These are phyloP conservation scores for Pichia occidentalis DNA, from an alignment of 805 yeast species.

Conservation along the genomic window DNA sequence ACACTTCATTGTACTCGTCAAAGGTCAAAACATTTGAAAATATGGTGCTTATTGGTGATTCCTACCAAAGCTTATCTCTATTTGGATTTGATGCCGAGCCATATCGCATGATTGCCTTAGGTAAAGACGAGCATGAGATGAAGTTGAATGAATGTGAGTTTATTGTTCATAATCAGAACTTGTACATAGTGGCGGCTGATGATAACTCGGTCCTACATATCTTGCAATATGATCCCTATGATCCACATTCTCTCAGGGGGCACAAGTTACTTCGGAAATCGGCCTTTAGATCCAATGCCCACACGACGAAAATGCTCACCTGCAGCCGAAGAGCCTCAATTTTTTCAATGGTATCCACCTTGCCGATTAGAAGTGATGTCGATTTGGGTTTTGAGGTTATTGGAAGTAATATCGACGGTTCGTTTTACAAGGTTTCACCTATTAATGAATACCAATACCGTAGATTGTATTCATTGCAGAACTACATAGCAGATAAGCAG, in stretches of 20 bases:
- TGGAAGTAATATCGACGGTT: constrained; percentile 77
- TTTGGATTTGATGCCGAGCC: constrained; percentile 95
- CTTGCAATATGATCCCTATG: constrained; percentile 87
- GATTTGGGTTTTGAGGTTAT: constrained; percentile 47
- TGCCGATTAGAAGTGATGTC: constrained; percentile 25
- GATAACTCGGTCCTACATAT: constrained; percentile 59
- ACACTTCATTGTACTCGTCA: constrained; percentile 70
- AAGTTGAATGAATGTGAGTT: constrained; percentile 74
- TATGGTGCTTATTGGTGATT: constrained; percentile 74
- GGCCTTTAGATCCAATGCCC: constrained; percentile 61
- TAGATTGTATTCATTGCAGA: constrained; percentile 77
- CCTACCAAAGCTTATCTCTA: constrained; percentile 67
- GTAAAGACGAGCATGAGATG: constrained; percentile 61
- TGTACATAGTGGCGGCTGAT: constrained; percentile 65
- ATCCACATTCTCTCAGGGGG: constrained; percentile 75
- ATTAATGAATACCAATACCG: constrained; percentile 70
- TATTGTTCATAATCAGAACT: constrained; percentile 60
- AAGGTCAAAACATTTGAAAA: constrained; percentile 82
- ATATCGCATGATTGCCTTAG: constrained; percentile 70
- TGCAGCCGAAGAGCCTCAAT: constrained; percentile 32
- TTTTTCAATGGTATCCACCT: constrained; percentile 27
- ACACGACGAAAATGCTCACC: constrained; percentile 47
- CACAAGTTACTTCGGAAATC: constrained; percentile 64
- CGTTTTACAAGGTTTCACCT: constrained; percentile 67
- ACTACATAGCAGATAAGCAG: constrained; percentile 76